Conservation (phyloP, 2,329 filamentous ascomycete genomes). For the Lachnum nothofagi region DNA sequence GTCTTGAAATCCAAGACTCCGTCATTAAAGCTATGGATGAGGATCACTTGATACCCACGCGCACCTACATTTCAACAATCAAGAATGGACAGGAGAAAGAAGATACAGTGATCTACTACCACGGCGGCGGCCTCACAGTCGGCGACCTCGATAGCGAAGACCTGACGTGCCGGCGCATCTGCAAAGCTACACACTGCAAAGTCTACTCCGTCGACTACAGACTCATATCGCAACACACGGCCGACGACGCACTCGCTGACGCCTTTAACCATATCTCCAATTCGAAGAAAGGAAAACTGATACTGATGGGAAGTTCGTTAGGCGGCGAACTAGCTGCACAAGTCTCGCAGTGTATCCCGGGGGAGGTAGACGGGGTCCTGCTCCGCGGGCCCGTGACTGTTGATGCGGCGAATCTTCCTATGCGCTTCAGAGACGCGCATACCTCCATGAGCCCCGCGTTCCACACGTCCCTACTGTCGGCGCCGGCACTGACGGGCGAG, state of each 20-base stretch:
- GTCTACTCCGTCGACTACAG: constrained; percentile 46
- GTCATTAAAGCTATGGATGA: constrained; percentile 2
- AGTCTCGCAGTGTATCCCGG: constrained; percentile 35
- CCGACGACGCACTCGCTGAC: constrained; percentile 40
- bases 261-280: constrained; percentile 32
- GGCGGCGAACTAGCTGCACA: constrained; percentile 45
- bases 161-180: constrained; percentile 41
- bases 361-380: constrained; percentile 37
- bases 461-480: constrained; percentile 32
- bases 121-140: constrained; percentile 44
- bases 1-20: constrained; percentile 27
- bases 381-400: constrained; percentile 46
- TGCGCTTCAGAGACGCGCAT: constrained; percentile 35
- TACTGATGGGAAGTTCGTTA: constrained; percentile 44
- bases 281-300: constrained; percentile 5
- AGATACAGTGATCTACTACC: constrained; percentile 41
- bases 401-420: constrained; percentile 40
- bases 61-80: constrained; percentile 15
- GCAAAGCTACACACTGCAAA: constrained; percentile 29
- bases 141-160: constrained; percentile 48
- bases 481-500: constrained; percentile 33
- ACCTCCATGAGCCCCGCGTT: constrained; percentile 38
- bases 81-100: constrained; percentile 1
- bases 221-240: constrained; percentile 39
- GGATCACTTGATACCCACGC: constrained; percentile 15